Evolutionary conservation across 2,329 filamentous ascomycete genomes (phyloP).

Genomic region (Cercospora beticola): DNA sequence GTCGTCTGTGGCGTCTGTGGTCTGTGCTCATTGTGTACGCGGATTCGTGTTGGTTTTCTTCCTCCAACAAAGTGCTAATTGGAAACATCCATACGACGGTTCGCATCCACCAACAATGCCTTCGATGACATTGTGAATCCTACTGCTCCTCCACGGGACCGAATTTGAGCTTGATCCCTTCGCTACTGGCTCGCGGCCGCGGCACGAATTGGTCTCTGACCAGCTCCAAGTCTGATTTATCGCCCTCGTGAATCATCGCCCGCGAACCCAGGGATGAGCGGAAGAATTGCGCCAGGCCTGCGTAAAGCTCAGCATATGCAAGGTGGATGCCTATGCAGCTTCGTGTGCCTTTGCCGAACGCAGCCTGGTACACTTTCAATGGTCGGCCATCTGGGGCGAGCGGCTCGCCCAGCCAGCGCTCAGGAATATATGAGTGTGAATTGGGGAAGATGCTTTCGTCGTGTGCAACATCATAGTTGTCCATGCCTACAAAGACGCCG

Average conservation of each 20-base stretch:
- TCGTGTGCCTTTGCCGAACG: constrained; percentile 18
- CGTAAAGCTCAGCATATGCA: constrained; percentile 16
- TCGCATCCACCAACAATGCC: not conserved
- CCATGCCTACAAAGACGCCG: constrained; percentile 18
- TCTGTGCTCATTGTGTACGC: not conserved
- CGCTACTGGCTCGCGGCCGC: not conserved
- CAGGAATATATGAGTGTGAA: constrained; percentile 16
- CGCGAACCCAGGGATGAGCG: constrained; percentile 5
- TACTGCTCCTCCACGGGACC: not conserved
- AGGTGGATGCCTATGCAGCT: constrained; percentile 21
- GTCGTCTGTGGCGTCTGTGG: not conserved
- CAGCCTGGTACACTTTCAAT: constrained; percentile 13
- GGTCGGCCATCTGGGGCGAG: constrained; percentile 15
- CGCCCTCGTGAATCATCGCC: constrained; percentile 5
- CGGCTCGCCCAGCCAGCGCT: constrained; percentile 20
- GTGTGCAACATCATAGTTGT: constrained; percentile 19
- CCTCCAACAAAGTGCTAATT: not conserved
- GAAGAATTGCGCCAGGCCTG: constrained; percentile 16
- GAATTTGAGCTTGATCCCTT: not conserved
- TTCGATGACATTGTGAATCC: not conserved
- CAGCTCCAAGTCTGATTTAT: constrained; percentile 12
- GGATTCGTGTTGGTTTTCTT: not conserved
- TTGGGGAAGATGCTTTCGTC: constrained; percentile 22
- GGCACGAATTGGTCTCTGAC: constrained; percentile 8
- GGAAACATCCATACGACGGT: not conserved